These are phyloP conservation scores for Musa beccarii DNA, from an alignment of 176 grass and related monocot species.

Conservation along the genomic window DNA sequence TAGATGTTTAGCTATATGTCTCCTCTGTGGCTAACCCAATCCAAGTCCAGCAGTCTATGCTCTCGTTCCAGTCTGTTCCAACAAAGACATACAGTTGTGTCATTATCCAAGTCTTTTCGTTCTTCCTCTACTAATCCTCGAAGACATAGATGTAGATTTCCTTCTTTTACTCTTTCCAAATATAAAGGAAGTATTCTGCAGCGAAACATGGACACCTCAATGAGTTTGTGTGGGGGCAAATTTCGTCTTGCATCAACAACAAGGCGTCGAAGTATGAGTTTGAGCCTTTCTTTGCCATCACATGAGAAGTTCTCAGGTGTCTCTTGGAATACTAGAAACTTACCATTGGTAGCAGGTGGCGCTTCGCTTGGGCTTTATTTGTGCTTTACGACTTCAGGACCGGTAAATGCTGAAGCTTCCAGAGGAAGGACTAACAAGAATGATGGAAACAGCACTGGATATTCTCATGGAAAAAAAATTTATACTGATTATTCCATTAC, in stretches of 20 bases:
- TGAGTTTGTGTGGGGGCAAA: conserved; percentile 44
- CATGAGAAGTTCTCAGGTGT: conserved; percentile 23
- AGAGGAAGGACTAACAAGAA: conserved; percentile 26
- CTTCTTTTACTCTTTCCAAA: conserved; percentile 22
- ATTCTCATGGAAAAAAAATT: conserved; percentile 64
- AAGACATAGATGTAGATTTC: conserved; percentile 2
- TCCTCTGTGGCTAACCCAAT: conserved; percentile 20
- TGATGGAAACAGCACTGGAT: conserved; percentile 1
- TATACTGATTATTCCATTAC: conserved; percentile 87
- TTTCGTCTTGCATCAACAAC: conserved; percentile 46
- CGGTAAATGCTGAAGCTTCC: conserved; percentile 45
- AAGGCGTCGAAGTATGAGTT: conserved; percentile 37
- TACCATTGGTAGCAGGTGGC: conserved; percentile 49
- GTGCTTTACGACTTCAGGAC: conserved; percentile 44
- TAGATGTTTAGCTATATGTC: conserved; percentile 43
- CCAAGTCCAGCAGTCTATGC: conserved; percentile 28
- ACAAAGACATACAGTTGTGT: conserved; percentile 23
- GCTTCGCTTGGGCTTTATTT: conserved; percentile 49
- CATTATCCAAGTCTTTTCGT: conserved; percentile 19
- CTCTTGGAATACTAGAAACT: conserved; percentile 44
- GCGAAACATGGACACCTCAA: conserved; percentile 38
- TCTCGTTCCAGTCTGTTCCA: conserved; percentile 29
- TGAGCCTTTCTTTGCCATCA: conserved; percentile 41
- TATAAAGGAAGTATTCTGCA: conserved; percentile 25
- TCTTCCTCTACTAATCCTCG: conserved; percentile 18